Percentiles rank a stretch among this genome's conserved stretches.
These are phyloP conservation scores for Yamadazyma sp. DNA, from an alignment of 805 yeast genomes.

Conservation along the genomic window DNA sequence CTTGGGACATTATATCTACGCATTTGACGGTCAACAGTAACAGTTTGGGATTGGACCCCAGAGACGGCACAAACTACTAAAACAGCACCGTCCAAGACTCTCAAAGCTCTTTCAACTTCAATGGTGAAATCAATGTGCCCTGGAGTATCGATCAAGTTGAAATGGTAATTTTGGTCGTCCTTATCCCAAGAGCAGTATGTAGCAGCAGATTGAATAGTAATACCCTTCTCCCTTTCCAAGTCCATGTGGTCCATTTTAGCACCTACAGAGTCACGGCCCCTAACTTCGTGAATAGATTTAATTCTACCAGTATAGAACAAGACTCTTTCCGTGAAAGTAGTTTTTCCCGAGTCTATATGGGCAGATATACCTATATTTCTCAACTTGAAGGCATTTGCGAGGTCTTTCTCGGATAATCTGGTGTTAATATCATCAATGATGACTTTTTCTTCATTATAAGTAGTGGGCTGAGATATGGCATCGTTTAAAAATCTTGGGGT, in stretches of 20 bases:
- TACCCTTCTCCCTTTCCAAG: constrained; percentile 96
- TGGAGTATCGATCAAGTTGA: constrained; percentile 96
- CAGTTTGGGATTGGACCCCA: constrained; percentile 98
- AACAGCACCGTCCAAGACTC: constrained; percentile 98
- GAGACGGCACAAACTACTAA: constrained; percentile 97
- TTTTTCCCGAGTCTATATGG: constrained; percentile 96
- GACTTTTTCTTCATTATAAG: constrained; percentile 74
- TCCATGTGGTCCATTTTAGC: constrained; percentile 99
- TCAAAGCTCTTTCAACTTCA: constrained; percentile 97
- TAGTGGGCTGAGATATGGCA: constrained; percentile 27
- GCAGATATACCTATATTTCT: constrained; percentile 98
- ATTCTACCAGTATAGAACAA: constrained; percentile 95
- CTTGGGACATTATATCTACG: constrained; percentile 97
- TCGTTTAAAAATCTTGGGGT: constrained; percentile 9
- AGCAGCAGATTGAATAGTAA: constrained; percentile 98
- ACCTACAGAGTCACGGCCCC: constrained; percentile 97
- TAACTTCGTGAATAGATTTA: constrained; percentile 92
- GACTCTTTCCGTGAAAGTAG: constrained; percentile 97
- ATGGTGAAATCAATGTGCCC: constrained; percentile 99
- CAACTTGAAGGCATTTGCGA: constrained; percentile 53
- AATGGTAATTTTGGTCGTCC: constrained; percentile 66
- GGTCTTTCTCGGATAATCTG: constrained; percentile 51
- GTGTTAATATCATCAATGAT: constrained; percentile 58
- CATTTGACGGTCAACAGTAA: constrained; percentile 99
- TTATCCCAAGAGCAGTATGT: constrained; percentile 97